Percentiles rank a stretch among this genome's conserved stretches.
Conservation (phyloP, 2,329 filamentous ascomycete species). For the Fusarium sp. region DNA sequence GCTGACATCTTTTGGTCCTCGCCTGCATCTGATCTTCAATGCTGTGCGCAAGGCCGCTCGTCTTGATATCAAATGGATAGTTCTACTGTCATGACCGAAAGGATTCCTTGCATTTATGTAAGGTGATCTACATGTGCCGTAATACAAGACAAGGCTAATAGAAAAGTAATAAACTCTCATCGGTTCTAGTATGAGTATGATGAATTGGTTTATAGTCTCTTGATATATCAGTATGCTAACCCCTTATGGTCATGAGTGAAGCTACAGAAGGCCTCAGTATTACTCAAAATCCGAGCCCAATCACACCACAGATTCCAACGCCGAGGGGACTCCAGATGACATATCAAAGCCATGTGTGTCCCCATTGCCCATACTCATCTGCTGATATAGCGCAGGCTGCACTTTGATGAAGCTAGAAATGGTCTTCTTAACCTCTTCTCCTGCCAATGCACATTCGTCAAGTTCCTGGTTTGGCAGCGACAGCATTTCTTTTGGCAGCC, state of each 20-base stretch:
- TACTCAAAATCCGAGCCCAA: not conserved
- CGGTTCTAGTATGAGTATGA: not conserved
- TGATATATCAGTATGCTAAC: not conserved
- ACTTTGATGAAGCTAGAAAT: slow-evolving; percentile 8
- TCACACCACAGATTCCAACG: not conserved
- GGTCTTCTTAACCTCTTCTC: not conserved
- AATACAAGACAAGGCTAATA: not conserved
- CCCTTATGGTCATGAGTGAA: not conserved
- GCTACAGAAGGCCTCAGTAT: slow-evolving; percentile 20
- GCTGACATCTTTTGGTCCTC: not conserved
- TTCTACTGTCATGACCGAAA: not conserved
- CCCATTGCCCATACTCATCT: slow-evolving; percentile 34
- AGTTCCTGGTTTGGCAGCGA: not conserved
- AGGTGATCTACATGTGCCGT: not conserved
- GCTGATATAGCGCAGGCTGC: slow-evolving; percentile 24
- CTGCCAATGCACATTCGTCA: not conserved
- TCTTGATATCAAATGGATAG: not conserved
- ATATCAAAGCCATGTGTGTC: slow-evolving; percentile 34
- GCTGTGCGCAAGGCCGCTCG: not conserved
- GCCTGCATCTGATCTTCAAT: not conserved
- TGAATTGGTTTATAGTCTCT: not conserved
- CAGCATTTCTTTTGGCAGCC: not conserved
- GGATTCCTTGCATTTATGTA: not conserved
- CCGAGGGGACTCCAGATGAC: slow-evolving; percentile 7
- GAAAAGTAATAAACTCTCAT: not conserved